Base-by-base conservation (phyloP, 176 grass and related monocot genomes). In the Avena sativa region DNA sequence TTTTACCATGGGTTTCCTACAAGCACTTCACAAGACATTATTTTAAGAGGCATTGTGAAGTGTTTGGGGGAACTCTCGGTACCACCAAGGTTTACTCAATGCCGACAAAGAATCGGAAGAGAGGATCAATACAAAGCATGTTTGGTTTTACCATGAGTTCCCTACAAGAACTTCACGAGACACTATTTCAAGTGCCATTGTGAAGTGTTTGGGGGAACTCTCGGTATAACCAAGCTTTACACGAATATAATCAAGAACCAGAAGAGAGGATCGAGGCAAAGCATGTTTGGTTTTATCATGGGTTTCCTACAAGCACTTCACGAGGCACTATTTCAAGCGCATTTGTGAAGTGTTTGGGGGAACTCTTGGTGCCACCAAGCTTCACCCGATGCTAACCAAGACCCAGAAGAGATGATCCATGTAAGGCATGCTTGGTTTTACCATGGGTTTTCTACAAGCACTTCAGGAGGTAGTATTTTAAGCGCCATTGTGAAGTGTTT, bases 131-230 rank as follows among this genome's bases (percentile, higher is more conserved):
- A 8, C 19, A 59, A 46, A 83, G 2, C 9, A 2, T n/a, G 38
- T 44, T 46, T 43, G 30, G 64, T 8, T 34, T 68, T 34, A 8
- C 15, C 30, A 5, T 17, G 74, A 79, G 85, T 93, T 96, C 71
- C 78, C 60, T 80, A 17, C 48, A 87, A 93, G 7, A 80, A 93
- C 91, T 95, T 91, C 88, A 76, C 17, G 0, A 66, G 0, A 1
- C 4, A 12, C 1, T 21, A 0, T 12, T 66, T 59, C 0, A 0
- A 23, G 69, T 1, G 38, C 9, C 12, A 2, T 15, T 48, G 46
- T 93, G 86, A 95, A 95, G 91, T 95, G 86, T 89, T 87, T 92
- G 83, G 88, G 90, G 76, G 75, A 91, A 90, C 83, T 89, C 83
- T 90, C 1, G 79, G 55, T 68, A 67, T 5, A 49, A 43, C 40